Percentiles rank a stretch among this genome's conserved stretches.
Conservation (phyloP, 495 filamentous ascomycete species). For the Haplographium delicatum region DNA sequence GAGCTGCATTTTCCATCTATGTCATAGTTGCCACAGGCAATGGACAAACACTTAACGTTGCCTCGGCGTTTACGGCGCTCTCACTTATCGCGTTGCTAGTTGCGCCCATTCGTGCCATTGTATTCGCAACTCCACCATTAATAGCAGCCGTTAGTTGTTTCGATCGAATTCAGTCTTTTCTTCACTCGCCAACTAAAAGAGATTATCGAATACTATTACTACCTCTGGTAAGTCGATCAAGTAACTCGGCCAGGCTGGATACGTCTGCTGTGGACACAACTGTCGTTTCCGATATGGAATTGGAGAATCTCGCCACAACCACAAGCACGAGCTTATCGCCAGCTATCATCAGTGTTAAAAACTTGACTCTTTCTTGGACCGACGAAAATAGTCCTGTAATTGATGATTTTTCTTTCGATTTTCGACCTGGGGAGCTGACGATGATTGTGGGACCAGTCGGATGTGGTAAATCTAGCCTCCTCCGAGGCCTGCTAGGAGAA, state of each 20-base stretch:
- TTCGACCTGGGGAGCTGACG: slow-evolving; percentile 39
- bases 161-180: slow-evolving; percentile 31
- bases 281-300: slow-evolving; percentile 9
- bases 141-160: slow-evolving; percentile 30
- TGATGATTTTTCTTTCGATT: slow-evolving; percentile 31
- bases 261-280: not conserved
- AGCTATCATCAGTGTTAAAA: slow-evolving; percentile 5
- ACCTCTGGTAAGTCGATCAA: not conserved
- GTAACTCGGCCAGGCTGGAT: not conserved
- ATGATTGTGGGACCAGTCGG: slow-evolving; percentile 20
- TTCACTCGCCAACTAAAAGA: slow-evolving; percentile 9
- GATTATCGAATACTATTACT: slow-evolving; percentile 8
- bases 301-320: not conserved
- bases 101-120: slow-evolving; percentile 26
- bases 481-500: slow-evolving; percentile 46
- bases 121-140: slow-evolving; percentile 26
- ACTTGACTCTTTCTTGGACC: slow-evolving; percentile 14
- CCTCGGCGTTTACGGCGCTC: slow-evolving; percentile 33
- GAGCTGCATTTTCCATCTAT: slow-evolving; percentile 34
- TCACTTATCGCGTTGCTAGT: slow-evolving; percentile 33
- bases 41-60: slow-evolving; percentile 17
- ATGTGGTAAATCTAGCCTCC: slow-evolving; percentile 16
- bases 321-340: not conserved
- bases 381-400: slow-evolving; percentile 5
- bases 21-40: slow-evolving; percentile 25